Conservation (phyloP, 495 filamentous ascomycete species). For the Aspergillus haitiensis region DNA sequence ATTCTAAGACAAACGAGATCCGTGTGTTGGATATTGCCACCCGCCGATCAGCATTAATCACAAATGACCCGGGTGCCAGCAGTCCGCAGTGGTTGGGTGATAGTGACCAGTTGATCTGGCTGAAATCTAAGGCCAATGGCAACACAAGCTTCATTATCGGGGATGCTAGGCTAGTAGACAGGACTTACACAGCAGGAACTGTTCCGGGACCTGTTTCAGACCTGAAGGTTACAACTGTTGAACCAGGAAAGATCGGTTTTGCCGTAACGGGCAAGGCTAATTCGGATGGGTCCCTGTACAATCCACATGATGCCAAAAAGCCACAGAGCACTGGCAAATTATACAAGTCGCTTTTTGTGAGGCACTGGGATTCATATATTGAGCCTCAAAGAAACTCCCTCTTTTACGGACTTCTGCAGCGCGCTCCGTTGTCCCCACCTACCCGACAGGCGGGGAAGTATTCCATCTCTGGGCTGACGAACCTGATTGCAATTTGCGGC, state of each 20-base stretch:
- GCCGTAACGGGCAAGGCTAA: slow-evolving; percentile 62
- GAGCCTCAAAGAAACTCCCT: slow-evolving; percentile 67
- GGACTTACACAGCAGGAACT: slow-evolving; percentile 59
- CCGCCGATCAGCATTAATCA: slow-evolving; percentile 65
- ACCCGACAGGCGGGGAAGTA: slow-evolving; percentile 44
- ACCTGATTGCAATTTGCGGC: slow-evolving; percentile 47
- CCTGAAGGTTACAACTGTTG: slow-evolving; percentile 65
- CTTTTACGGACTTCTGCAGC: slow-evolving; percentile 68
- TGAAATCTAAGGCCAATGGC: slow-evolving; percentile 65
- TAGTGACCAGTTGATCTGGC: slow-evolving; percentile 61
- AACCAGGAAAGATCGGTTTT: slow-evolving; percentile 65
- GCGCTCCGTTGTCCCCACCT: slow-evolving; percentile 38
- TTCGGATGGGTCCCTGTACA: slow-evolving; percentile 56
- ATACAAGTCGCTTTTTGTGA: slow-evolving; percentile 58
- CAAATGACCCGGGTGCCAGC: slow-evolving; percentile 60
- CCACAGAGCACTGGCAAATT: slow-evolving; percentile 51
- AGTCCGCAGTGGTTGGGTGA: slow-evolving; percentile 77
- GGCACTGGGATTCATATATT: slow-evolving; percentile 63
- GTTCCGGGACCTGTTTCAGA: slow-evolving; percentile 72
- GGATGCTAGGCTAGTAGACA: slow-evolving; percentile 54
- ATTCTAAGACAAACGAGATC: slow-evolving; percentile 73
- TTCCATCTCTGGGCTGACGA: slow-evolving; percentile 48
- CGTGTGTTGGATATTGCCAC: slow-evolving; percentile 69
- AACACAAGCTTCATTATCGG: slow-evolving; percentile 63
- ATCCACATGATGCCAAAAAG: slow-evolving; percentile 55